These are phyloP conservation scores for Candida piceae DNA, from an alignment of 805 yeast species.

Conservation along the genomic window DNA sequence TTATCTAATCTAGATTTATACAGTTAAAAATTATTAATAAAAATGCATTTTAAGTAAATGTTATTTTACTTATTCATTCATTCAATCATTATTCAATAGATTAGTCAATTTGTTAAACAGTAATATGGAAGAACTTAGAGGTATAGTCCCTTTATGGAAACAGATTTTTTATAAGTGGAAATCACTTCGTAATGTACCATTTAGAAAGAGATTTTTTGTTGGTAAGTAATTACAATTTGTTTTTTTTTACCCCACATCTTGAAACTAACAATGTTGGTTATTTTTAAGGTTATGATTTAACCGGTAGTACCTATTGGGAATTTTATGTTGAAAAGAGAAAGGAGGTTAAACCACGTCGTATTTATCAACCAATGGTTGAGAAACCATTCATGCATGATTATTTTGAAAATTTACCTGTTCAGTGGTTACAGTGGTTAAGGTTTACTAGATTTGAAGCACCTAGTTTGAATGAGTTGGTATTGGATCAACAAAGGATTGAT, in stretches of 20 bases:
- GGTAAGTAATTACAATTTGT: slow-evolving; percentile 23
- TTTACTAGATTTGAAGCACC: slow-evolving; percentile 59
- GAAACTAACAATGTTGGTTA: background rate
- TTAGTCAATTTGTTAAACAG: background rate
- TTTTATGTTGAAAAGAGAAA: slow-evolving; percentile 45
- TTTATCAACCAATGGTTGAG: slow-evolving; percentile 50
- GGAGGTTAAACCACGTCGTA: slow-evolving; percentile 48
- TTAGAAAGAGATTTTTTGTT: slow-evolving; percentile 61
- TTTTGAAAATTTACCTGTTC: slow-evolving; percentile 55
- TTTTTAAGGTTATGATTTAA: slow-evolving; percentile 61
- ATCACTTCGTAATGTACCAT: slow-evolving; percentile 60
- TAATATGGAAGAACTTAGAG: slow-evolving; percentile 44
- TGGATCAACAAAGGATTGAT: slow-evolving; percentile 53
- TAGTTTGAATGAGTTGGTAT: slow-evolving; percentile 51
- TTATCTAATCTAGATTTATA: too few species aligned
- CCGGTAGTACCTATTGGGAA: slow-evolving; percentile 86
- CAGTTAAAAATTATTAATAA: too few species aligned
- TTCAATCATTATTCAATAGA: too few species aligned
- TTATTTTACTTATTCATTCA: too few species aligned
- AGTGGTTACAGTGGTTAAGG: slow-evolving; percentile 81
- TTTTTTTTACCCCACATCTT: slow-evolving; percentile 3
- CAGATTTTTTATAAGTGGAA: slow-evolving; percentile 52
- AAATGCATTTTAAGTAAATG: background rate
- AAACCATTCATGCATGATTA: slow-evolving; percentile 52
- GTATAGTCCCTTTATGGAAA: slow-evolving; percentile 45